Evolutionary conservation across 179 eudicot species (phyloP), one percentile per base, ranked within the genome.

Genomic region (Nepenthes alata): DNA sequence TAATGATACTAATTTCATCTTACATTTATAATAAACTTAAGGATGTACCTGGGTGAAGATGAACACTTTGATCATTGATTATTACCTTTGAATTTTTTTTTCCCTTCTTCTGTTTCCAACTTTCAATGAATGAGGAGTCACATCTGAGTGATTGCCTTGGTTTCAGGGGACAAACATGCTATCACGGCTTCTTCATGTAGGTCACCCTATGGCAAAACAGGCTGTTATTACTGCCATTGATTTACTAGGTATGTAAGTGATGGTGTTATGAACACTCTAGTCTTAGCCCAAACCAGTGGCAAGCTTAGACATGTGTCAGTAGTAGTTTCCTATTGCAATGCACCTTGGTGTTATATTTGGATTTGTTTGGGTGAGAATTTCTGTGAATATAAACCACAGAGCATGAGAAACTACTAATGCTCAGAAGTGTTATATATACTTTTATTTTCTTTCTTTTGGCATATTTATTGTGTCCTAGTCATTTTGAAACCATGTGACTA

Each of bases 201-300:
- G 91, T 55, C 97, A 89, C 60, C 98, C 98, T 47, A 80, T 78
- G 53, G 98, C 98, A 53, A 93, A 87, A 84, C 97, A 93, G 81
- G 98, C 98, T 67, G 93, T 93, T 64, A 93, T 93, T 58, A 87
- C 97, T 57, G 95, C 98, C 37, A 89, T 93, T 60, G 89, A 93
- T 78, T 81, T 93, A 72, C 71, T 93, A 68, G 98, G 98, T 93
- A 72, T 72, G 97, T 64, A 53, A 50, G 35, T 45, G 38, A 37
- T 39, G 6, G 14, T 25, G 38, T 36, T 25, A 9, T 55, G 1
- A 4, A 7, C 38, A 35, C 8, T 7, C 37, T 16, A 16, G 16
- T 11, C 16, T 6, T 52, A 52, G 16, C 15, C n/a, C 15, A 52
- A 6, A 52, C n/a, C 16, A 11, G 15, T 13, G 16, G 55, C 55